These are phyloP conservation scores for Trichoderma sp. DNA, from an alignment of 2,329 filamentous ascomycete species.

Conservation along the genomic window DNA sequence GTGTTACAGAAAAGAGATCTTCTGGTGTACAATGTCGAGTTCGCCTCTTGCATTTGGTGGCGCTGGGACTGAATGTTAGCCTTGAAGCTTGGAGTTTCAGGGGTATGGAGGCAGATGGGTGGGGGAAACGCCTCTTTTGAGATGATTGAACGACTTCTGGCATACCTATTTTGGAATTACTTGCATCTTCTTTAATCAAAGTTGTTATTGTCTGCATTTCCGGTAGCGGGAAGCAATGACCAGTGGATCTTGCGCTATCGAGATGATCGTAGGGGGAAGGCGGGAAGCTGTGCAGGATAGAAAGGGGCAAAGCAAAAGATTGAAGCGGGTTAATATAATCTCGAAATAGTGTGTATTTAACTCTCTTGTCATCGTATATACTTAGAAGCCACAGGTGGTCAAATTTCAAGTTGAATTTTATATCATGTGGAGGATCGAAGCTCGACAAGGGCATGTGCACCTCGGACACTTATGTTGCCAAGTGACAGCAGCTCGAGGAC, in stretches of 20 bases:
- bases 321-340: neutral
- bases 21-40: neutral
- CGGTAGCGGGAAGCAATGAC: conserved; percentile 8
- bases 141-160: neutral
- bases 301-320: neutral
- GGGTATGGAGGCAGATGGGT: neutral
- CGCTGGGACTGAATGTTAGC: neutral
- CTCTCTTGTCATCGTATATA: neutral
- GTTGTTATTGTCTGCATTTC: neutral
- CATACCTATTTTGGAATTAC: neutral
- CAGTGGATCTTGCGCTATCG: neutral
- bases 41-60: neutral
- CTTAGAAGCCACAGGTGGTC: neutral
- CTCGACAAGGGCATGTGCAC: neutral
- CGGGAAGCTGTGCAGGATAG: neutral
- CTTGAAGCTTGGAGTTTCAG: neutral
- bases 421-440: neutral
- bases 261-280: neutral
- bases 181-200: conserved; percentile 5
- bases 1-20: neutral
- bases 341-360: neutral
- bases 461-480: neutral
- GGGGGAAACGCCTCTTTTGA: neutral
- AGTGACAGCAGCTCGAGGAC: neutral
- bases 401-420: neutral